Conservation (phyloP, 139 green algal genomes). For the Coelastrella sp. region DNA sequence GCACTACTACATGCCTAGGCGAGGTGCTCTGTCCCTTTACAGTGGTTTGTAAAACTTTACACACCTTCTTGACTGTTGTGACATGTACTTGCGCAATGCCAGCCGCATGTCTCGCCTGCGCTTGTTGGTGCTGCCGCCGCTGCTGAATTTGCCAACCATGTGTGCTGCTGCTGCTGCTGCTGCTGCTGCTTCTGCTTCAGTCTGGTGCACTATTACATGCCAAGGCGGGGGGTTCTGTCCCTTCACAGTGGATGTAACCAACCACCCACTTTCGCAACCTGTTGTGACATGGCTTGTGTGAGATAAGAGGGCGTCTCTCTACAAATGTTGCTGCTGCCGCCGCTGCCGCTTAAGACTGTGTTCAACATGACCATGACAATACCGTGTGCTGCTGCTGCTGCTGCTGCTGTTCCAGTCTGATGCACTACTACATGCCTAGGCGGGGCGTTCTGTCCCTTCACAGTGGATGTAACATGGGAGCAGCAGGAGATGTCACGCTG, state of each 20-base stretch:
- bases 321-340: background rate
- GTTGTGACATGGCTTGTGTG: background rate
- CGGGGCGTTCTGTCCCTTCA: constrained; percentile 90
- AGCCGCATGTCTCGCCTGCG: too few relatives aligned
- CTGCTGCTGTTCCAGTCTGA: constrained; percentile 48
- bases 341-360: background rate
- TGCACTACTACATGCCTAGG: constrained; percentile 95
- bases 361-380: too few relatives aligned
- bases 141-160: too few relatives aligned
- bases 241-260: too few relatives aligned
- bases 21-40: constrained; percentile 90
- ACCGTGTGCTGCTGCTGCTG: background rate
- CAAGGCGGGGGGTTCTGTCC: too few relatives aligned
- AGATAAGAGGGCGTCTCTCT: background rate
- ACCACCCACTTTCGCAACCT: too few relatives aligned
- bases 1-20: constrained; percentile 93
- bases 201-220: too few relatives aligned
- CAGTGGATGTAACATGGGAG: constrained; percentile 75
- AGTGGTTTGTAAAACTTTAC: constrained; percentile 67
- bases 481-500: constrained; percentile 75
- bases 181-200: too few relatives aligned
- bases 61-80: too few relatives aligned
- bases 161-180: too few relatives aligned
- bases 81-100: too few relatives aligned
- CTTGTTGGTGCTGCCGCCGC: too few relatives aligned